Percentiles rank a stretch among this genome's conserved stretches.
Evolutionary conservation across 139 green algal species (phyloP).

Genomic region (Monoraphidium neglectum): DNA sequence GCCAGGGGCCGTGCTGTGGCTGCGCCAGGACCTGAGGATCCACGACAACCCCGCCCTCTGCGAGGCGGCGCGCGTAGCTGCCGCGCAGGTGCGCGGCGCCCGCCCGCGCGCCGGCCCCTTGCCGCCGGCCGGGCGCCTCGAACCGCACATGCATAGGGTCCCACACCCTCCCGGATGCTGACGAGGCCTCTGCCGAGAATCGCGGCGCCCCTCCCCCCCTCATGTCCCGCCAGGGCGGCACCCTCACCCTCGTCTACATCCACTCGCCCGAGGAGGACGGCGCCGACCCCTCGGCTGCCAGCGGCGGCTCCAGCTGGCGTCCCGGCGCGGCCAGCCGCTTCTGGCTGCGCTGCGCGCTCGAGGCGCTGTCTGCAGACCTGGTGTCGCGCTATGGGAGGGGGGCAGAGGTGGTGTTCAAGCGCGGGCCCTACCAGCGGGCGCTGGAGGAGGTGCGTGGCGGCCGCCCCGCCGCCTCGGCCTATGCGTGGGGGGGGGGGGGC

Average conservation of each 20-base stretch:
- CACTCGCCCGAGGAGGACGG: constrained; percentile 51
- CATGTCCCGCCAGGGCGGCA: too few relatives aligned
- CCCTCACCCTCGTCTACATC: constrained; percentile 50
- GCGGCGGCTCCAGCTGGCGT: constrained; percentile 23
- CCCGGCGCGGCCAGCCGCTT: constrained; percentile 31
- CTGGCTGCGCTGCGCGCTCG: constrained; percentile 34
- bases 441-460: constrained; percentile 5
- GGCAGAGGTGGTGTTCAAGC: constrained; percentile 33
- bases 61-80: constrained; percentile 36
- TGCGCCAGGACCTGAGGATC: constrained; percentile 55
- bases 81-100: neutral
- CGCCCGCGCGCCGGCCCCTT: too few relatives aligned
- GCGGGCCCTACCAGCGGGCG: constrained; percentile 6
- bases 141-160: too few relatives aligned
- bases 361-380: constrained; percentile 33
- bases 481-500: too few relatives aligned
- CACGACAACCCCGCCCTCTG: constrained; percentile 64
- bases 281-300: constrained; percentile 4
- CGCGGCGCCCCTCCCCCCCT: too few relatives aligned
- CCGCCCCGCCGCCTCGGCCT: too few relatives aligned
- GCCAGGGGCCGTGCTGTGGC: constrained; percentile 41
- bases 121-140: too few relatives aligned
- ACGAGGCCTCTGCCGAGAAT: too few relatives aligned
- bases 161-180: too few relatives aligned
- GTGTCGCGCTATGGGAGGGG: constrained; percentile 27